phyloP scores from a whole-genome alignment of 208 protist species.

The Leishmania major region DNA sequence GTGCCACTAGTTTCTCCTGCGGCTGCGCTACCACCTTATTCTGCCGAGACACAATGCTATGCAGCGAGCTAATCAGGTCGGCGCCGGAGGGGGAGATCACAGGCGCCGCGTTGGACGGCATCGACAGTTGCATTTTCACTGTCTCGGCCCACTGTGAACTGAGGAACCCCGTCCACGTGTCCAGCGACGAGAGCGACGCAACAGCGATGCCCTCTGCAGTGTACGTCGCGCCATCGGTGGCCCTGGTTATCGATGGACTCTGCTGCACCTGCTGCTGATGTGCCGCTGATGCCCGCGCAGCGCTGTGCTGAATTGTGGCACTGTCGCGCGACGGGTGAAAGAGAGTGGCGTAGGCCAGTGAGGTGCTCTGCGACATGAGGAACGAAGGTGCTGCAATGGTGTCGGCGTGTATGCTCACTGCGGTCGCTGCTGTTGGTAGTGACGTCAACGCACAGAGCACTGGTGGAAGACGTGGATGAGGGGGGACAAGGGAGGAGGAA shows the following conservation, averaged over 20 bases:
- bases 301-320: slow-evolving; percentile 30
- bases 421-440: not conserved
- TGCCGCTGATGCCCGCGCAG: slow-evolving; percentile 18
- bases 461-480: not conserved
- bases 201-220: not conserved
- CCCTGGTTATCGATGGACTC: not conserved
- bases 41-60: slow-evolving; percentile 44
- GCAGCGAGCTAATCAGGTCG: slow-evolving; percentile 35
- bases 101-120: not conserved
- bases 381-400: not conserved
- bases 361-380: not conserved
- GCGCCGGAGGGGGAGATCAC: not conserved
- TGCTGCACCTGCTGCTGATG: not conserved
- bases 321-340: slow-evolving; percentile 26
- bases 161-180: slow-evolving; percentile 53
- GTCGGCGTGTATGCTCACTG: not conserved
- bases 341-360: slow-evolving; percentile 22
- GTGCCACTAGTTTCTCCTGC: slow-evolving; percentile 26
- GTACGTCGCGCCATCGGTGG: not conserved
- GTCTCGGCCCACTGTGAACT: slow-evolving; percentile 24
- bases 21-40: slow-evolving; percentile 41
- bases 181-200: slow-evolving; percentile 12
- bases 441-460: not conserved
- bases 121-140: not conserved
- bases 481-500: not conserved